phyloP scores from a whole-genome alignment of 163 green algal species.

The Chlamydomonas reinhardtii region DNA sequence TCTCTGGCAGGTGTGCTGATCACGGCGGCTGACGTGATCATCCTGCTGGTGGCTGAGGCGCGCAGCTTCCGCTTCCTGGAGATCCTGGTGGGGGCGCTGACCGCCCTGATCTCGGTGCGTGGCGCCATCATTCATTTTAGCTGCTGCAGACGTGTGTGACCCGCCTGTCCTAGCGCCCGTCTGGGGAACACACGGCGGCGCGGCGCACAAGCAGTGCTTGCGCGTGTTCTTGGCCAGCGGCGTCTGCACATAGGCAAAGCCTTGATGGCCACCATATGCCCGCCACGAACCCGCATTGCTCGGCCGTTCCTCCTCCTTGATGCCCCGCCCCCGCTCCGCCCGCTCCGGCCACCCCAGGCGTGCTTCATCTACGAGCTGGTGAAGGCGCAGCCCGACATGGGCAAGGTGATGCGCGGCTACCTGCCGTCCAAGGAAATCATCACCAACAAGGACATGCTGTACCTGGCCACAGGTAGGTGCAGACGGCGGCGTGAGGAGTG shows the following conservation, averaged over 20 bases:
- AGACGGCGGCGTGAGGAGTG: too few species aligned
- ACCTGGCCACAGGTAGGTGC: conserved; percentile 65
- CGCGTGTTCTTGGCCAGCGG: too few species aligned
- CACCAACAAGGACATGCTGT: conserved; percentile 71
- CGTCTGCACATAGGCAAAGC: too few species aligned
- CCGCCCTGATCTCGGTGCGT: conserved; percentile 52
- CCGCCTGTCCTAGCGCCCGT: too few species aligned
- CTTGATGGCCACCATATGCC: too few species aligned
- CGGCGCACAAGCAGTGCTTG: too few species aligned
- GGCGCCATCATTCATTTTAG: too few species aligned
- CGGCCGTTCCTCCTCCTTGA: too few species aligned
- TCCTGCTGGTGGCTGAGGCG: conserved; percentile 72
- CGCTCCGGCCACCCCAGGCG: background rate
- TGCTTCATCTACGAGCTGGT: conserved; percentile 80
- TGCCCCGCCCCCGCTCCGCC: too few species aligned
- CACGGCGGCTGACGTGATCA: conserved; percentile 71
- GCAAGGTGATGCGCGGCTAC: conserved; percentile 50
- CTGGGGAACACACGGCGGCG: too few species aligned
- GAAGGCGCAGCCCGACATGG: conserved; percentile 67
- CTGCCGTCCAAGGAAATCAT: conserved; percentile 62
- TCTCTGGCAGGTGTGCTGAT: conserved; percentile 62
- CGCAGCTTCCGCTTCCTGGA: conserved; percentile 67
- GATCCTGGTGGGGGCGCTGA: conserved; percentile 54
- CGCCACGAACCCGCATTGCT: too few species aligned
- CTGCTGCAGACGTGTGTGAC: too few species aligned